Conservation (phyloP, 441 rosid genomes). For the Erodium chrysanthum region DNA sequence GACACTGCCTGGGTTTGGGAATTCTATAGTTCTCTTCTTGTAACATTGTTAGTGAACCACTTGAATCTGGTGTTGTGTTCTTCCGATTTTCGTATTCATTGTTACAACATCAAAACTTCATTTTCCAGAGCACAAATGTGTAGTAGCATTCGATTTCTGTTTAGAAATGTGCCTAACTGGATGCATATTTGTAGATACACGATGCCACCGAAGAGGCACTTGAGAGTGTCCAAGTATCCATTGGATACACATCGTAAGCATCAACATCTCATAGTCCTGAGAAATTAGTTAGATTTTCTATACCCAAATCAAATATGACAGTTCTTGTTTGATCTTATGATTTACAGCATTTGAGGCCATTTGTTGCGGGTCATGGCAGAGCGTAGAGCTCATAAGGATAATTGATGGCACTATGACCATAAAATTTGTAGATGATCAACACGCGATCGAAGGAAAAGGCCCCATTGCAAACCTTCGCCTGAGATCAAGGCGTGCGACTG, state of each 20-base stretch:
- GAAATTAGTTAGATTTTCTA: too few relatives aligned
- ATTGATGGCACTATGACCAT: conserved; percentile 40
- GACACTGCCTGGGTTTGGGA: too few relatives aligned
- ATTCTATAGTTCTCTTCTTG: too few relatives aligned
- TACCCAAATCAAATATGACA: too few relatives aligned
- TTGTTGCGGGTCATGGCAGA: conserved; percentile 52
- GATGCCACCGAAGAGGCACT: conserved; percentile 41
- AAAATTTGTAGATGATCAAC: conserved; percentile 29
- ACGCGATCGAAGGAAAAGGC: conserved; percentile 30
- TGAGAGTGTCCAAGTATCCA: conserved; percentile 48
- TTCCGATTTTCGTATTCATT: too few relatives aligned
- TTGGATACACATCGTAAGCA: conserved; percentile 49
- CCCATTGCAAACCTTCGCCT: conserved; percentile 53
- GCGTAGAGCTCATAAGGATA: conserved; percentile 45
- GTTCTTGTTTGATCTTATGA: neutral
- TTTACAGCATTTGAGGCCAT: conserved; percentile 67
- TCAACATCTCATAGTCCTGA: conserved; percentile 7
- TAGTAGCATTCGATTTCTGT: neutral
- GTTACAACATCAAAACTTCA: neutral
- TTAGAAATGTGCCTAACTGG: conserved; percentile 9
- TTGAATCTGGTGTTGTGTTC: too few relatives aligned
- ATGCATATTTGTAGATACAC: conserved; percentile 3
- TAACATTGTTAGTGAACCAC: too few relatives aligned
- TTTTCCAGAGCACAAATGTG: neutral
- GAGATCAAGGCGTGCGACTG: conserved; percentile 58